phyloP scores from a whole-genome alignment of 371 early-diverging fungal species.

The Mortierella polycephala region DNA sequence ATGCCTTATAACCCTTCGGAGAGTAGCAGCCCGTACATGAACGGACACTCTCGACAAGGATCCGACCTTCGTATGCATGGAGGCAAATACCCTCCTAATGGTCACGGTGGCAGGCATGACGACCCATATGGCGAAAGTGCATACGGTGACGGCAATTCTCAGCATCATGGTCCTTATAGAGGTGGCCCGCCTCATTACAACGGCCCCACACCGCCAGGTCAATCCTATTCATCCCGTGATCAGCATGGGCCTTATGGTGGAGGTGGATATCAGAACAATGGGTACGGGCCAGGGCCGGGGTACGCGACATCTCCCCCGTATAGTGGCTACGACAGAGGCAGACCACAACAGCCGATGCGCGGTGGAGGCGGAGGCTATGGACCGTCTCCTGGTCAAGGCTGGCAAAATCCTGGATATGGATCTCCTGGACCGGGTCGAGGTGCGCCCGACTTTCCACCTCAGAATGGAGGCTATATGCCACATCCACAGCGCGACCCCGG shows the following conservation, averaged over 20 bases:
- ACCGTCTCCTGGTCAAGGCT: not conserved
- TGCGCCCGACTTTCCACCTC: slow-evolving; percentile 3
- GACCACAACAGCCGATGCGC: not conserved
- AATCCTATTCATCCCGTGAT: not conserved
- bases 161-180: slow-evolving; percentile 3
- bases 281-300: slow-evolving; percentile 18
- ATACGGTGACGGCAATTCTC: slow-evolving; percentile 23
- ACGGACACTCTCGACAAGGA: slow-evolving; percentile 7
- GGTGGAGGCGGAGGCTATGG: slow-evolving; percentile 4
- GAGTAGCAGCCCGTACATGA: not conserved
- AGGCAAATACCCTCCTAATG: not conserved
- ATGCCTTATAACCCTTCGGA: slow-evolving; percentile 9
- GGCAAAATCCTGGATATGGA: slow-evolving; percentile 7
- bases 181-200: slow-evolving; percentile 5
- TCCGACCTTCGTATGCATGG: slow-evolving; percentile 1
- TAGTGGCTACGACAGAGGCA: slow-evolving; percentile 5
- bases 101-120: slow-evolving; percentile 4
- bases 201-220: slow-evolving; percentile 1
- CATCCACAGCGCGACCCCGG: slow-evolving; percentile 20
- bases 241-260: slow-evolving; percentile 10
- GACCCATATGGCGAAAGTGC: slow-evolving; percentile 44
- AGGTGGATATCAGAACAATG: slow-evolving; percentile 8
- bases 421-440: slow-evolving; percentile 18
- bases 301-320: not conserved
- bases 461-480: slow-evolving; percentile 17